phyloP scores from a whole-genome alignment of 176 grass and related monocot species.

The Phyllostachys edulis region DNA sequence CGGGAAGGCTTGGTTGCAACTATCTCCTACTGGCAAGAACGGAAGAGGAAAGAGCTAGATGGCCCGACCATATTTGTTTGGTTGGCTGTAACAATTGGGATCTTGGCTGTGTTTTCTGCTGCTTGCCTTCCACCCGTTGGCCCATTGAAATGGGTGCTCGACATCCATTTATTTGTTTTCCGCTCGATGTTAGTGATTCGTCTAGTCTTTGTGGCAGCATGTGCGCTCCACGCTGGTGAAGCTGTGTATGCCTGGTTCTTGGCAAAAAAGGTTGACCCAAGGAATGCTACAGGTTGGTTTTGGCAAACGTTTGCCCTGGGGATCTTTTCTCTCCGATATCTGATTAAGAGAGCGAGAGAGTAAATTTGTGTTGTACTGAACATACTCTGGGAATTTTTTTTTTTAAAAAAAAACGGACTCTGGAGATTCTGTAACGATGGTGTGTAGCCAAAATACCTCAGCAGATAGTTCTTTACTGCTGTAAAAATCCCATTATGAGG shows the following conservation, averaged over 20 bases:
- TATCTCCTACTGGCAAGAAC: slow-evolving; percentile 68
- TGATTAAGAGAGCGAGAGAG: slow-evolving; percentile 65
- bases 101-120: slow-evolving; percentile 49
- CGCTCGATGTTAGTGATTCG: slow-evolving; percentile 41
- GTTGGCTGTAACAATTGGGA: slow-evolving; percentile 46
- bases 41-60: slow-evolving; percentile 74
- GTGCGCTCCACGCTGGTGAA: slow-evolving; percentile 51
- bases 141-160: slow-evolving; percentile 53
- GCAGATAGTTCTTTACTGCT: background rate
- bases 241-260: slow-evolving; percentile 66
- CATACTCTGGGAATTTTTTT: background rate
- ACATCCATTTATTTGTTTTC: slow-evolving; percentile 53
- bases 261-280: slow-evolving; percentile 67
- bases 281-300: slow-evolving; percentile 79
- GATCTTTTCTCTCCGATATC: slow-evolving; percentile 54
- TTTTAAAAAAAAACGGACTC: too few species aligned
- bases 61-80: slow-evolving; percentile 74
- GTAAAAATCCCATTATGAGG: background rate
- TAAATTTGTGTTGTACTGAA: background rate
- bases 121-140: slow-evolving; percentile 66
- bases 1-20: slow-evolving; percentile 62
- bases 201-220: slow-evolving; percentile 42
- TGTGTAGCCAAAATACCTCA: background rate
- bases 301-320: slow-evolving; percentile 70
- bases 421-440: background rate